phyloP scores from a whole-genome alignment of 108 stramenopile species.

The Conticribra weissflogii region DNA sequence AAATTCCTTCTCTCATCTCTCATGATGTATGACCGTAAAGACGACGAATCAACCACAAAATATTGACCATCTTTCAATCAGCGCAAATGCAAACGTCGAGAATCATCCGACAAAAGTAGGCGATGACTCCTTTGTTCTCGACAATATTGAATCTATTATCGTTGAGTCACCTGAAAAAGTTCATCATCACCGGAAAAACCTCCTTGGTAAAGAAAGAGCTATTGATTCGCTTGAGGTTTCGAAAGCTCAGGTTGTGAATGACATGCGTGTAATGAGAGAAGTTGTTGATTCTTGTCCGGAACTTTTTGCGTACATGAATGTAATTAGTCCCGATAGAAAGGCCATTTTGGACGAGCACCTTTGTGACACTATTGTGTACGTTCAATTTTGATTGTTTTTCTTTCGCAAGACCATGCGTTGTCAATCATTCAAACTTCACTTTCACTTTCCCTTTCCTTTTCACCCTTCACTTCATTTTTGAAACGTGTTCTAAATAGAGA shows the following conservation, averaged over 20 bases:
- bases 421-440: no score
- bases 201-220: conserved; percentile 26
- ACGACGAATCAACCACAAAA: neutral
- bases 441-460: neutral
- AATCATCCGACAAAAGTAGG: neutral
- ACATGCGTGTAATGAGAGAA: conserved; percentile 32
- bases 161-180: conserved; percentile 26
- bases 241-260: conserved; percentile 25
- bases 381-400: neutral
- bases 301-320: conserved; percentile 24
- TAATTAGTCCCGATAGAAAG: conserved; percentile 17
- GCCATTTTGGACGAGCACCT: conserved; percentile 35
- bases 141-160: conserved; percentile 22
- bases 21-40: neutral
- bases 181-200: conserved; percentile 42
- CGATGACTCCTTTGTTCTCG: conserved; percentile 17
- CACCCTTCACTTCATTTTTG: no score
- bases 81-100: neutral
- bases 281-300: conserved; percentile 13
- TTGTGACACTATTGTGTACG: conserved; percentile 20
- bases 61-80: neutral
- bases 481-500: no score
- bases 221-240: conserved; percentile 62
- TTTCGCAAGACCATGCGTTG: no score
- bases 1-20: no score